A percentile compares a stretch with the other conserved stretches of the same genome.
These are phyloP conservation scores for Plasmodium inui DNA, from an alignment of 169 alveolate species.

Conservation along the genomic window DNA sequence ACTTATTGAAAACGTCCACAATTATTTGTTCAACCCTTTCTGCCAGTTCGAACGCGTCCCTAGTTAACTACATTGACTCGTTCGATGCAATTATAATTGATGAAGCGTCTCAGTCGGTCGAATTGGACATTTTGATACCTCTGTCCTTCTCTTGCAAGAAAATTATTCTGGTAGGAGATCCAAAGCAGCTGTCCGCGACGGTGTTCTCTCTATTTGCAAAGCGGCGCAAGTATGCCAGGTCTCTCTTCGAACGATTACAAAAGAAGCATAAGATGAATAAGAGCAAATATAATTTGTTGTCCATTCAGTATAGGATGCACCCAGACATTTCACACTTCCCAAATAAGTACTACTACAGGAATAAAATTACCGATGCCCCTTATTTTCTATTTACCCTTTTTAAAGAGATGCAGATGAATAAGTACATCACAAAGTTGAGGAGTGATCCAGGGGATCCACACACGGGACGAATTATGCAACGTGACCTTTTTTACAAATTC, in stretches of 20 bases:
- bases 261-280: slow-evolving; percentile 82
- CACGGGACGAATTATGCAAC: slow-evolving; percentile 17
- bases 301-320: slow-evolving; percentile 97
- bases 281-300: slow-evolving; percentile 83
- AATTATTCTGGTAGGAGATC: slow-evolving; percentile 96
- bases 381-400: slow-evolving; percentile 21
- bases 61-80: slow-evolving; percentile 75
- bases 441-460: not conserved
- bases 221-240: slow-evolving; percentile 84
- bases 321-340: slow-evolving; percentile 96
- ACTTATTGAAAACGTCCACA: slow-evolving; percentile 87
- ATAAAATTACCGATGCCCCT: slow-evolving; percentile 77
- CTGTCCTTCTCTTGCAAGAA: slow-evolving; percentile 89
- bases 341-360: slow-evolving; percentile 91
- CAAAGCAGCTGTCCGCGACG: slow-evolving; percentile 98
- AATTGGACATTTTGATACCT: slow-evolving; percentile 84
- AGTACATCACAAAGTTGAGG: not conserved
- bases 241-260: slow-evolving; percentile 91
- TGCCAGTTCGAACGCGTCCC: slow-evolving; percentile 91
- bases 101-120: slow-evolving; percentile 98
- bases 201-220: slow-evolving; percentile 91
- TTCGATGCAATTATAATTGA: slow-evolving; percentile 97
- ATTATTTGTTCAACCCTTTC: slow-evolving; percentile 93
- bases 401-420: slow-evolving; percentile 33
- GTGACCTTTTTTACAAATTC: slow-evolving; percentile 42